A percentile compares a stretch with the other conserved stretches of the same genome.
These are phyloP conservation scores for Aspergillus fijiensis DNA, from an alignment of 2,329 filamentous ascomycete species.

Conservation along the genomic window DNA sequence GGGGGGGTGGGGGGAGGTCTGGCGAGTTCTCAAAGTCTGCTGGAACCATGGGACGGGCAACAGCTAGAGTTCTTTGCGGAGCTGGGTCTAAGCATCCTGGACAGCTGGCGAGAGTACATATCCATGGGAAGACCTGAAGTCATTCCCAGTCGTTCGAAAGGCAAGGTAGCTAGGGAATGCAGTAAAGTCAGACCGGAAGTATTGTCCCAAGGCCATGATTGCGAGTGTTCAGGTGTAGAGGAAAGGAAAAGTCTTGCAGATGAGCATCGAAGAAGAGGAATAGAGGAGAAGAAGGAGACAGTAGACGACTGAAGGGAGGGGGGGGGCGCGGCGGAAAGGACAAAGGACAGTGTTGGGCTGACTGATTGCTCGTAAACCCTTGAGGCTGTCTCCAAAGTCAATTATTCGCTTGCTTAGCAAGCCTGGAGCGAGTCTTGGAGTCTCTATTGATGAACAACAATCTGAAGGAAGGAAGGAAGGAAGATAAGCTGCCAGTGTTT, in stretches of 20 bases:
- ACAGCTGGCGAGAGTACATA: not conserved
- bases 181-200: not conserved
- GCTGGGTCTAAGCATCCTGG: constrained; percentile 1
- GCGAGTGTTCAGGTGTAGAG: no score
- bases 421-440: no score
- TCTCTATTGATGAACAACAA: no score
- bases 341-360: not conserved
- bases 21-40: constrained; percentile 1
- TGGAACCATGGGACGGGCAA: not conserved
- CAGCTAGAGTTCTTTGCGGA: constrained; percentile 4
- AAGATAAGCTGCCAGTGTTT: not conserved
- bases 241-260: no score
- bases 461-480: not conserved
- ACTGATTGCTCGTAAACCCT: not conserved
- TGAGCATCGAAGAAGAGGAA: not conserved
- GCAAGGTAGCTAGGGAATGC: not conserved
- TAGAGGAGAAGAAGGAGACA: not conserved
- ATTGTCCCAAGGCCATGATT: not conserved
- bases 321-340: not conserved
- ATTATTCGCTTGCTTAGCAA: no score
- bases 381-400: not conserved
- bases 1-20: not conserved
- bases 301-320: not conserved
- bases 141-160: not conserved
- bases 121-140: not conserved